Percentiles rank a stretch among this genome's conserved stretches.
Evolutionary conservation across 2,329 filamentous ascomycete species (phyloP).

Genomic region (Cladophialophora psammophila): DNA sequence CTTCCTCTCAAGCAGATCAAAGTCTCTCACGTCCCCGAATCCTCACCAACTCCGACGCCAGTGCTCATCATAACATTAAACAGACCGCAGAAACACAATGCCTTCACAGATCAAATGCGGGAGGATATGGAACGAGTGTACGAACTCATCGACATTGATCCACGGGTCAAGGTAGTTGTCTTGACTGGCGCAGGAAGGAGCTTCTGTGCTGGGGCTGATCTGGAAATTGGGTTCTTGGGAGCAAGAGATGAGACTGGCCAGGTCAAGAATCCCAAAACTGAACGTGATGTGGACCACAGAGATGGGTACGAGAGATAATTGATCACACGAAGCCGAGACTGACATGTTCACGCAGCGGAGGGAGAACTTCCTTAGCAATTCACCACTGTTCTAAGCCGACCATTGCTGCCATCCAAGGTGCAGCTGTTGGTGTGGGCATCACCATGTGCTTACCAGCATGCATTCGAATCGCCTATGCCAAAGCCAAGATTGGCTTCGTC

Average conservation of each 20-base stretch:
- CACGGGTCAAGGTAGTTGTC: conserved; percentile 63
- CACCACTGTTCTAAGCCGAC: conserved; percentile 66
- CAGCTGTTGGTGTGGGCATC: conserved; percentile 67
- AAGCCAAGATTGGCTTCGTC: conserved; percentile 74
- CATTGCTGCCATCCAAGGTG: conserved; percentile 66
- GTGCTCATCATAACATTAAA: conserved; percentile 70
- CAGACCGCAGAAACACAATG: conserved; percentile 72
- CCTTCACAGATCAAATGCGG: conserved; percentile 71
- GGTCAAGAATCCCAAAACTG: conserved; percentile 34
- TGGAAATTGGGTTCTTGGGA: conserved; percentile 52
- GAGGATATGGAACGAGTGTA: conserved; percentile 65
- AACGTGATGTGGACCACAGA: conserved; percentile 41
- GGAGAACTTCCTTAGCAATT: conserved; percentile 63
- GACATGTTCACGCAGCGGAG: conserved; percentile 51
- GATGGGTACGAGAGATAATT: conserved; percentile 35
- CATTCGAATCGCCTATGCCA: conserved; percentile 59
- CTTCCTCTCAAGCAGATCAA: conserved; percentile 46
- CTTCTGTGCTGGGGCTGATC: conserved; percentile 68
- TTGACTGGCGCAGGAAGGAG: conserved; percentile 61
- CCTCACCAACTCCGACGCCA: conserved; percentile 63
- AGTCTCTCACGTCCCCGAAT: conserved; percentile 49
- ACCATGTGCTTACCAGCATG: conserved; percentile 67
- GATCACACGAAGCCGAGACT: conserved; percentile 9
- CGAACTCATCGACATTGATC: conserved; percentile 59
- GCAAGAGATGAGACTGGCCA: conserved; percentile 31